Conservation (phyloP, 2,329 filamentous ascomycete species). For the Bretziella fagacearum region DNA sequence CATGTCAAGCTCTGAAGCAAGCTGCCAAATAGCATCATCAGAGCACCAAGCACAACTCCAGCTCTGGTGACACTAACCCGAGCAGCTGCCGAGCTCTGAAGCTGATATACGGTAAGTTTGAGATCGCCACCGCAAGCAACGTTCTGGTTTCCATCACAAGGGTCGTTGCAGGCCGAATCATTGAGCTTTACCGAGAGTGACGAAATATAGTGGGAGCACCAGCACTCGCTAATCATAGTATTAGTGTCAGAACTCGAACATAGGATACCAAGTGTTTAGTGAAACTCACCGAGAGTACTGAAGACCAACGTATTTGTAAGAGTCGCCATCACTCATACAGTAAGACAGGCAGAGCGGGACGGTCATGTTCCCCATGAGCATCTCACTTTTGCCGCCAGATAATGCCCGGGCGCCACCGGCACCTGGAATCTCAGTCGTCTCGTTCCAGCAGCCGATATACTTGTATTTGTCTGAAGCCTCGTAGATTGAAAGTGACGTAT, state of each 20-base stretch:
- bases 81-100: constrained; percentile 9
- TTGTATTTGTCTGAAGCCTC: constrained; percentile 24
- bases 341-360: constrained; percentile 33
- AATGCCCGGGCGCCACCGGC: constrained; percentile 32
- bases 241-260: background rate
- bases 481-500: constrained; percentile 23
- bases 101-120: constrained; percentile 30
- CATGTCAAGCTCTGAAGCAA: background rate
- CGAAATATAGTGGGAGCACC: constrained; percentile 36
- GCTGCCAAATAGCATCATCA: background rate
- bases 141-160: constrained; percentile 35
- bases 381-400: constrained; percentile 25
- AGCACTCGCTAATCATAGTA: constrained; percentile 34
- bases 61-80: background rate
- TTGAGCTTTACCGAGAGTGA: constrained; percentile 28
- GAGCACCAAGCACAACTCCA: background rate
- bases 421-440: constrained; percentile 30
- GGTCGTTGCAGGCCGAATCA: constrained; percentile 32
- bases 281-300: constrained; percentile 31
- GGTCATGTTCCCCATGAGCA: constrained; percentile 31
- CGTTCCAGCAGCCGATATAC: constrained; percentile 43
- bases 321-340: constrained; percentile 26
- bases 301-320: constrained; percentile 35
- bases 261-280: background rate
- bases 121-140: constrained; percentile 38